Evolutionary conservation across 164 flowering plant genomes (phyloP).

Genomic region (Berberis thunbergii): DNA sequence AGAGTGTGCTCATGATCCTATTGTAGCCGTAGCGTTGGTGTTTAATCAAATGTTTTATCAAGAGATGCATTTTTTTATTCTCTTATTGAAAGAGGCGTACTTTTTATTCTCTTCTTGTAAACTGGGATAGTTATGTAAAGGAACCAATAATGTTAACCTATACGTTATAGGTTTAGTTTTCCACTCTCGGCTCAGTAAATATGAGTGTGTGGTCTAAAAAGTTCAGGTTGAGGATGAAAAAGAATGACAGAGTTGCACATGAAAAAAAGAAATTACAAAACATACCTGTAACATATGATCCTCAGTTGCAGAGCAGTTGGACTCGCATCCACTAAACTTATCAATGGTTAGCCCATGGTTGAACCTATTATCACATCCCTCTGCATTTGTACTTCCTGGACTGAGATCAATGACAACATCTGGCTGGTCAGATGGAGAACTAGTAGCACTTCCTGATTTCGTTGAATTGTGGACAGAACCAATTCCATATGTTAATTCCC

Average conservation of each 20-base stretch:
- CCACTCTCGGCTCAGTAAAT: too few species aligned
- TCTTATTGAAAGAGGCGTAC: too few species aligned
- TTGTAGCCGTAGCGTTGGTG: too few species aligned
- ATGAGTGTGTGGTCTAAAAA: too few species aligned
- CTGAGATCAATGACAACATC: slow-evolving; percentile 21
- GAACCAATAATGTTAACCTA: too few species aligned
- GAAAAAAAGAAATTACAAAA: not conserved
- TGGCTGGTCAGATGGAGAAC: slow-evolving; percentile 20
- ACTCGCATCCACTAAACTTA: slow-evolving; percentile 10
- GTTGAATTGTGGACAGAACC: slow-evolving; percentile 25
- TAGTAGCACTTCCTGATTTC: slow-evolving; percentile 17
- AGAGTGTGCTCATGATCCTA: too few species aligned
- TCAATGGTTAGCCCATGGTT: slow-evolving; percentile 12
- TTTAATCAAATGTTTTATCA: too few species aligned
- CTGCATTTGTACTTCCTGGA: slow-evolving; percentile 15
- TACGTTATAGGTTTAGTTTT: too few species aligned
- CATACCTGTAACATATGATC: slow-evolving; percentile 40
- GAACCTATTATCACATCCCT: slow-evolving; percentile 13
- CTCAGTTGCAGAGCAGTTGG: slow-evolving; percentile 25
- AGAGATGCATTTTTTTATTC: too few species aligned
- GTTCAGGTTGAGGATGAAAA: not conserved
- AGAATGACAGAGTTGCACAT: not conserved
- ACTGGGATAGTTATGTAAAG: too few species aligned
- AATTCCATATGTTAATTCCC: slow-evolving; percentile 47
- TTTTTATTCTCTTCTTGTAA: too few species aligned